Conservation (phyloP, 106 monocot species). For the Dendrobium nobile region DNA sequence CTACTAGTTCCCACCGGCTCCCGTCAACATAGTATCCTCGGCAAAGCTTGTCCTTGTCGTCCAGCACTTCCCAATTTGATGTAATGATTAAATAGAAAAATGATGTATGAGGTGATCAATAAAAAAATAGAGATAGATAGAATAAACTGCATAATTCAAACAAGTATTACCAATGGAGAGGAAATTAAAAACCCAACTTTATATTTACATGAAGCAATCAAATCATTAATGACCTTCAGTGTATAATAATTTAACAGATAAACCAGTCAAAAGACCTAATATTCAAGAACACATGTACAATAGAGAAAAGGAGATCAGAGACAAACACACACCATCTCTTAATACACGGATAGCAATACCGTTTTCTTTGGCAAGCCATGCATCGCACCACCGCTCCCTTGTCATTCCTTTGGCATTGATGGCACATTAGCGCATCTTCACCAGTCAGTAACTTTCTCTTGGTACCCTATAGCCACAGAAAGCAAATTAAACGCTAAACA, state of each 20-base stretch:
- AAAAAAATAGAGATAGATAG: neutral
- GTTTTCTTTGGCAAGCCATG: conserved; percentile 21
- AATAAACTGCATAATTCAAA: neutral
- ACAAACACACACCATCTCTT: conserved; percentile 21
- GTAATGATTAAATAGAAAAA: neutral
- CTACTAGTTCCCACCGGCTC: too few species aligned
- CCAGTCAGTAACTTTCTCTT: conserved; percentile 13
- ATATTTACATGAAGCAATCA: neutral
- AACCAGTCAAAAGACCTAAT: neutral
- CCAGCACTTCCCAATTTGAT: too few species aligned
- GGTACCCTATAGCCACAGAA: conserved; percentile 5
- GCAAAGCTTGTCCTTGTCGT: too few species aligned
- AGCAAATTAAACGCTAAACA: neutral
- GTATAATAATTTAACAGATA: neutral
- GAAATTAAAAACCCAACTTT: neutral
- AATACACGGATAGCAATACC: conserved; percentile 23
- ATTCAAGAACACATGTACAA: neutral
- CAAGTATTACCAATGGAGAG: neutral
- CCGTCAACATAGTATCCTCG: too few species aligned
- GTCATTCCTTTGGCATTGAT: conserved; percentile 41
- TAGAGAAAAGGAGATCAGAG: neutral
- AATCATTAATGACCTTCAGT: neutral
- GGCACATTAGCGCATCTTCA: conserved; percentile 33
- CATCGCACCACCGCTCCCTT: conserved; percentile 29
- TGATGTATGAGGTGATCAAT: neutral